phyloP scores from a whole-genome alignment of 208 protist genomes.

The Acanthamoeba healyi region DNA sequence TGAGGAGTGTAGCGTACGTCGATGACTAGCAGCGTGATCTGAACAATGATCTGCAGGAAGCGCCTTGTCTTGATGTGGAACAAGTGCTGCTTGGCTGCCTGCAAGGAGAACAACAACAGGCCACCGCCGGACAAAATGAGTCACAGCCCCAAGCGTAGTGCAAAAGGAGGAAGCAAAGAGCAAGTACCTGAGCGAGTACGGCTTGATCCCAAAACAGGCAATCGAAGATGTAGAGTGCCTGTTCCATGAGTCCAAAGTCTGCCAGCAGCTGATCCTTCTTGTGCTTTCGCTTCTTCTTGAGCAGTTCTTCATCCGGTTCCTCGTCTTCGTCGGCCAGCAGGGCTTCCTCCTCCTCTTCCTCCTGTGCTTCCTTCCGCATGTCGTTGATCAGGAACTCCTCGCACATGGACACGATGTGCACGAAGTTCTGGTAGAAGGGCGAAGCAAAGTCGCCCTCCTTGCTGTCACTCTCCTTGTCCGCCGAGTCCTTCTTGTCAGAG shows the following conservation, averaged over 20 bases:
- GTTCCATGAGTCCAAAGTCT: conserved; percentile 59
- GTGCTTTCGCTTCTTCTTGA: conserved; percentile 43
- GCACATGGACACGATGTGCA: conserved; percentile 48
- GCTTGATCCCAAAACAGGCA: conserved; percentile 36
- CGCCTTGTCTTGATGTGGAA: conserved; percentile 52
- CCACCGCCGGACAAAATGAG: no score
- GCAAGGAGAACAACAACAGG: not conserved
- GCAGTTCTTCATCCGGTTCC: conserved; percentile 10
- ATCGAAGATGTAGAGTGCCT: conserved; percentile 53
- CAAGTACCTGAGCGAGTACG: not conserved
- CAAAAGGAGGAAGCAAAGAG: not conserved
- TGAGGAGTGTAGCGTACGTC: not conserved
- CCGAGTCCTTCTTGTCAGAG: not conserved
- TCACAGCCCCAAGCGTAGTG: no score
- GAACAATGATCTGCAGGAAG: conserved; percentile 16
- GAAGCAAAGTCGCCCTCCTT: conserved; percentile 4
- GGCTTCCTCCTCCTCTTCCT: conserved; percentile 31
- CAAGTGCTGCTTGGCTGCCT: conserved; percentile 35
- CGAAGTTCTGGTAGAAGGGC: conserved; percentile 54
- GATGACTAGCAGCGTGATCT: conserved; percentile 56
- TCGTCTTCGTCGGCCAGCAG: conserved; percentile 33
- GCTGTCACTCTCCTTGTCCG: not conserved
- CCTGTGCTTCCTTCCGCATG: conserved; percentile 22
- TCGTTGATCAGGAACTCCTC: conserved; percentile 66
- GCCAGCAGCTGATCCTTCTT: conserved; percentile 51